Evolutionary conservation across 2,329 filamentous ascomycete species (phyloP).

Genomic region (Graphilbum fragrans): DNA sequence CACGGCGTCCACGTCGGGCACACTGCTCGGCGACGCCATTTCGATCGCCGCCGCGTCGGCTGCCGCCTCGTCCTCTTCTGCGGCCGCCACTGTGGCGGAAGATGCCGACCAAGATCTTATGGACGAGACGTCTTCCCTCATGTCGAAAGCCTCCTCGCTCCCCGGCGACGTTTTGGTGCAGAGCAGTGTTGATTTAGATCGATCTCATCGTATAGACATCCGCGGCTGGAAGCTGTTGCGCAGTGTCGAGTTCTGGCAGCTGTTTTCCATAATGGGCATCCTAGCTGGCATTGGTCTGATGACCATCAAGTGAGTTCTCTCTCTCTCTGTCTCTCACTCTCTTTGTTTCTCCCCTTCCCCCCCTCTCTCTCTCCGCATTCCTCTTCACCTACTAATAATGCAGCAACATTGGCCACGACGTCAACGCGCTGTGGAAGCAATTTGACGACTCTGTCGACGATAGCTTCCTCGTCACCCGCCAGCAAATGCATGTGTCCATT

Average conservation of each 20-base stretch:
- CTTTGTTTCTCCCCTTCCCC: no score
- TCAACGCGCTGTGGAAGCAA: conserved; percentile 76
- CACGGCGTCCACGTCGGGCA: not conserved
- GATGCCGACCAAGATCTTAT: conserved; percentile 23
- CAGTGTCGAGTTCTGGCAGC: conserved; percentile 75
- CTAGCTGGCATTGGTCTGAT: conserved; percentile 88
- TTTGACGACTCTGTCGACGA: conserved; percentile 63
- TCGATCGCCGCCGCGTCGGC: not conserved
- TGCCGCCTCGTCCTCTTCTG: not conserved
- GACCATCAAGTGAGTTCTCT: conserved; percentile 84
- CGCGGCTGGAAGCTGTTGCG: conserved; percentile 66
- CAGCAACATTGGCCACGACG: conserved; percentile 90
- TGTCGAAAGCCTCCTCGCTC: conserved; percentile 46
- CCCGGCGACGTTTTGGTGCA: conserved; percentile 38
- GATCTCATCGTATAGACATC: conserved; percentile 78
- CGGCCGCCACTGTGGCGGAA: not conserved
- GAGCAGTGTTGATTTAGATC: conserved; percentile 56
- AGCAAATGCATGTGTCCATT: conserved; percentile 88
- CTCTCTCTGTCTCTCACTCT: not conserved
- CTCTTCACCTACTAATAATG: not conserved
- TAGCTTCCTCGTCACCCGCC: conserved; percentile 65
- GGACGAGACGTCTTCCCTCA: conserved; percentile 71
- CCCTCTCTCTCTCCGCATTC: not conserved
- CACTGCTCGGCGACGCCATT: not conserved
- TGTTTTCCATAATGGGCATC: conserved; percentile 80